Percentiles rank a stretch among this genome's conserved stretches.
These are phyloP conservation scores for Brassica incana DNA, from an alignment of 345 rosid genomes.

Conservation along the genomic window DNA sequence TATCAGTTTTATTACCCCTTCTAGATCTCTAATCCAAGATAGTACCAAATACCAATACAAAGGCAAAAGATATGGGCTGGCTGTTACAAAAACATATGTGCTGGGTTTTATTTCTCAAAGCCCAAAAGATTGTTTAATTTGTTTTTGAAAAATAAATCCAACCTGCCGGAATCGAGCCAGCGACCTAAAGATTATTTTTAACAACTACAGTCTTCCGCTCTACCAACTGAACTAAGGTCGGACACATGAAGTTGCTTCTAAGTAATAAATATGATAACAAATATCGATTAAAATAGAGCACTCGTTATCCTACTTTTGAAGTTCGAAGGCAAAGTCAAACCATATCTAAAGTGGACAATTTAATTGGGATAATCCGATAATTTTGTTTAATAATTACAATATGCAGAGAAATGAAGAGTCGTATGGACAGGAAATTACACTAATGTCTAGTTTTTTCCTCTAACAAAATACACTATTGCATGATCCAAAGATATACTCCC, in stretches of 20 bases:
- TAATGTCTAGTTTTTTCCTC: not conserved
- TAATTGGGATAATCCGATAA: not conserved
- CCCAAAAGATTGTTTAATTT: not conserved
- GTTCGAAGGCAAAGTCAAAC: not conserved
- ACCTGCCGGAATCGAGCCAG: constrained; percentile 33
- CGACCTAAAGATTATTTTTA: constrained; percentile 33
- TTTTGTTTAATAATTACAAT: not conserved
- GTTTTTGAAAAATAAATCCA: not conserved
- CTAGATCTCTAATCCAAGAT: too few species aligned
- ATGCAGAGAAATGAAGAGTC: too few species aligned
- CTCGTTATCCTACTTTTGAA: not conserved
- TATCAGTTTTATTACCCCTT: too few species aligned
- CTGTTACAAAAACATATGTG: not conserved
- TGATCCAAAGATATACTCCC: not conserved
- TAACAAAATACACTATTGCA: not conserved
- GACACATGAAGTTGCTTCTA: too few species aligned
- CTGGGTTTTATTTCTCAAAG: not conserved
- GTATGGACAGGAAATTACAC: not conserved
- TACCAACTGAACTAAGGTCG: constrained; percentile 87
- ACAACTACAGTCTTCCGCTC: constrained; percentile 90
- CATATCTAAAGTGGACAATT: not conserved
- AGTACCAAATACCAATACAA: not conserved
- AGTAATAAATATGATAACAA: too few species aligned
- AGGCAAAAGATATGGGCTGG: not conserved
- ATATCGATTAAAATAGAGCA: too few species aligned